Percentiles rank a stretch among this genome's conserved stretches.
These are phyloP conservation scores for Neohortaea acidophila DNA, from an alignment of 495 filamentous ascomycete genomes.

Conservation along the genomic window DNA sequence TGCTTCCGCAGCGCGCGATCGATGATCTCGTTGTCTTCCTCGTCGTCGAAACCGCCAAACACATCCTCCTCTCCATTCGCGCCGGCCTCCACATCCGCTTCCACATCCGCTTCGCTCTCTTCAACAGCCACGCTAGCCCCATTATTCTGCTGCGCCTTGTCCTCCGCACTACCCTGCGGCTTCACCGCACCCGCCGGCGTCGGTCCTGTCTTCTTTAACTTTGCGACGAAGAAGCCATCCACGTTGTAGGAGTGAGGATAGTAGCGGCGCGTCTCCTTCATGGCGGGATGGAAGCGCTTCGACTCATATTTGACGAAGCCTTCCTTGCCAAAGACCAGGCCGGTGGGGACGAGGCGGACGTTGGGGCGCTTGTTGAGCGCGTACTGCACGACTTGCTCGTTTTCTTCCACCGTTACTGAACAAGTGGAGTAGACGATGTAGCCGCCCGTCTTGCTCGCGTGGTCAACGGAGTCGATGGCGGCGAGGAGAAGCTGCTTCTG, in stretches of 20 bases:
- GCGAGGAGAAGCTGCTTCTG: constrained; percentile 87
- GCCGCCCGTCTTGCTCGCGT: constrained; percentile 69
- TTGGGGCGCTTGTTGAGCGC: constrained; percentile 81
- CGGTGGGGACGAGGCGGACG: constrained; percentile 83
- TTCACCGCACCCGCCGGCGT: constrained; percentile 42
- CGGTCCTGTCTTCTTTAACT: constrained; percentile 82
- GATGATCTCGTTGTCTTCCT: constrained; percentile 44
- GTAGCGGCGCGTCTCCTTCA: constrained; percentile 75
- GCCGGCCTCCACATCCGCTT: constrained; percentile 30
- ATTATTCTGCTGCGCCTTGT: constrained; percentile 15
- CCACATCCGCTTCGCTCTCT: constrained; percentile 11
- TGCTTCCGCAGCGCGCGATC: constrained; percentile 41
- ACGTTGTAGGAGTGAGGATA: constrained; percentile 95
- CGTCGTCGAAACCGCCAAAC: constrained; percentile 52
- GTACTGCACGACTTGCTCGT: constrained; percentile 88
- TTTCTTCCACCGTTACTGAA: constrained; percentile 80
- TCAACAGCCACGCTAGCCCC: constrained; percentile 9
- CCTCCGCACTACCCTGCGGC: constrained; percentile 22
- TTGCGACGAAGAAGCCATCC: constrained; percentile 95
- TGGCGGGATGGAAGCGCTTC: constrained; percentile 72
- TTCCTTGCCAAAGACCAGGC: constrained; percentile 79
- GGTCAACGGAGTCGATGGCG: constrained; percentile 88
- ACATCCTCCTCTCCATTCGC: constrained; percentile 34
- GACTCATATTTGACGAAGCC: constrained; percentile 78
- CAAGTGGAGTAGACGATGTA: constrained; percentile 93